Percentiles rank a stretch among this genome's conserved stretches.
Conservation (phyloP, 2,329 filamentous ascomycete genomes). For the Penicillium sp. region DNA sequence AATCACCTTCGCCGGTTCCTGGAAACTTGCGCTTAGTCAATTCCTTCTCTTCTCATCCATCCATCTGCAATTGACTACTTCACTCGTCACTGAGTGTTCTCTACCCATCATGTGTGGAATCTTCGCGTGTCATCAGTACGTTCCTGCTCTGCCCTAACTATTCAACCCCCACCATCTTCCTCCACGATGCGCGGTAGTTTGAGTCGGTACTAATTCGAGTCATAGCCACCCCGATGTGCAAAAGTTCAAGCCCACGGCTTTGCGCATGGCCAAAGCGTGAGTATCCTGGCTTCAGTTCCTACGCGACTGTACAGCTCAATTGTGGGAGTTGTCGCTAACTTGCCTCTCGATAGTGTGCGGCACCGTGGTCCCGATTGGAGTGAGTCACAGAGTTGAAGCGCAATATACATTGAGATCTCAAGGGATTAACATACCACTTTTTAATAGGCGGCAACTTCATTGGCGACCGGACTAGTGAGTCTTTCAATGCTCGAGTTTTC, state of each 20-base stretch:
- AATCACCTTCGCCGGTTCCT: slow-evolving; percentile 18
- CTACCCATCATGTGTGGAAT: slow-evolving; percentile 82
- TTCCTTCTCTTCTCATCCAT: slow-evolving; percentile 11
- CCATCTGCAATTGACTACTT: slow-evolving; percentile 12
- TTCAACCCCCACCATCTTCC: slow-evolving; percentile 11
- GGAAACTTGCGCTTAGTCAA: slow-evolving; percentile 21
- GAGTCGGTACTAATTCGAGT: slow-evolving; percentile 20
- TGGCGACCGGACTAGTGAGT: slow-evolving; percentile 83
- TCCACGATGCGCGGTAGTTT: slow-evolving; percentile 2
- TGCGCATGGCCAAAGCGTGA: slow-evolving; percentile 91
- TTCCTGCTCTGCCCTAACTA: slow-evolving; percentile 21
- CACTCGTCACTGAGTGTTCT: slow-evolving; percentile 5
- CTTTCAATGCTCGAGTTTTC: neutral
- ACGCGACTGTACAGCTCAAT: neutral
- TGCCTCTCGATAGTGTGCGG: slow-evolving; percentile 61
- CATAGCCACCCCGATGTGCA: slow-evolving; percentile 80
- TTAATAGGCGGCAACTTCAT: slow-evolving; percentile 75
- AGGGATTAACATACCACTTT: slow-evolving; percentile 22
- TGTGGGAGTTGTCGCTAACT: slow-evolving; percentile 30
- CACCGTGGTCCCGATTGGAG: slow-evolving; percentile 99
- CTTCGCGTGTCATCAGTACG: slow-evolving; percentile 88
- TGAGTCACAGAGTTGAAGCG: slow-evolving; percentile 51
- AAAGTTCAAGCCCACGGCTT: slow-evolving; percentile 91
- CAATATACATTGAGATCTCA: slow-evolving; percentile 2
- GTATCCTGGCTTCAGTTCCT: slow-evolving; percentile 36